A percentile compares a stretch with the other conserved stretches of the same genome.
Evolutionary conservation across 2,329 filamentous ascomycete genomes (phyloP).

Genomic region (Calonectria pteridis): DNA sequence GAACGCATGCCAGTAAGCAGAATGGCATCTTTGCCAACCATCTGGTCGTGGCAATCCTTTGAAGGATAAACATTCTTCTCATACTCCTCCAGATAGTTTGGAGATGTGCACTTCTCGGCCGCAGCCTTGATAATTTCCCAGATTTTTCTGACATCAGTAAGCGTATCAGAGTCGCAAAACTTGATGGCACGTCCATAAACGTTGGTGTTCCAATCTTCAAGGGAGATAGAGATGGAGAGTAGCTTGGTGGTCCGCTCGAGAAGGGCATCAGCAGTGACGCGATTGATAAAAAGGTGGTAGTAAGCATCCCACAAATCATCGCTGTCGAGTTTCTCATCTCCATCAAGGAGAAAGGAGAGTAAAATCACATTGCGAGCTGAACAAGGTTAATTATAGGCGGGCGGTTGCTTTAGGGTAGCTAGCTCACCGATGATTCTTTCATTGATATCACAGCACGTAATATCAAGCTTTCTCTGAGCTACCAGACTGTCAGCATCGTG

Average conservation of each 20-base stretch:
- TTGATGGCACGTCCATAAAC: constrained; percentile 58
- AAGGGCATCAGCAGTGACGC: constrained; percentile 52
- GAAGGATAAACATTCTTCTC: constrained; percentile 36
- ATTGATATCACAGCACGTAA: constrained; percentile 69
- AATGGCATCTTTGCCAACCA: constrained; percentile 35
- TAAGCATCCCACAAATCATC: constrained; percentile 65
- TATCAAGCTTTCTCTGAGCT: constrained; percentile 60
- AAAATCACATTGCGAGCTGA: constrained; percentile 68
- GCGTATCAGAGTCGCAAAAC: constrained; percentile 63
- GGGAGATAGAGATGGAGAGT: constrained; percentile 49
- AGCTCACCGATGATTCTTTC: constrained; percentile 62
- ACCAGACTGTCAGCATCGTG: constrained; percentile 35
- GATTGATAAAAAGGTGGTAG: constrained; percentile 64
- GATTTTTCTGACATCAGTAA: constrained; percentile 54
- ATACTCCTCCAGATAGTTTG: constrained; percentile 25
- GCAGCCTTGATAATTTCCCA: constrained; percentile 49
- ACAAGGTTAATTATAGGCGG: not conserved
- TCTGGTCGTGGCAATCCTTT: constrained; percentile 24
- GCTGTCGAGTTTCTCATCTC: constrained; percentile 38
- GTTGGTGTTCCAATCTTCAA: constrained; percentile 58
- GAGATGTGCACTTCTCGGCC: constrained; percentile 29
- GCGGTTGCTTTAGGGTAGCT: constrained; percentile 2
- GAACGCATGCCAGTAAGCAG: constrained; percentile 51
- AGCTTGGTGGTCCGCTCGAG: constrained; percentile 59
- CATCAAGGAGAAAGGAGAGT: constrained; percentile 63